A percentile compares a stretch with the other conserved stretches of the same genome.
phyloP scores from a whole-genome alignment of 495 filamentous ascomycete species.

The Hypoxylon intermedium region DNA sequence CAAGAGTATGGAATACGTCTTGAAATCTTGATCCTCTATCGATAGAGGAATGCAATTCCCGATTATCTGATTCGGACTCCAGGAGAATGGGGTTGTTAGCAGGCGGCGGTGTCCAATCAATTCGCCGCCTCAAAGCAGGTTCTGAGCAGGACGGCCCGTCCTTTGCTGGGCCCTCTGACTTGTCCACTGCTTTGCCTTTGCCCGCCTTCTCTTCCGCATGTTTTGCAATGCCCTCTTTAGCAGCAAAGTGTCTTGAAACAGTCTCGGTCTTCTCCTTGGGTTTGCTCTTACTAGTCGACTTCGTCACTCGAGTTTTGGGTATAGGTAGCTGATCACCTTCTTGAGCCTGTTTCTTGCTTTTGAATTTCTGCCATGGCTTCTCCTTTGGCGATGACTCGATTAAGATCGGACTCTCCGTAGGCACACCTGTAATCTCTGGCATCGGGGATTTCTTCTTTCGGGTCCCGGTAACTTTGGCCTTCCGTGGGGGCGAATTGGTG shows the following conservation, averaged over 20 bases:
- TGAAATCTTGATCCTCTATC: conserved; percentile 10
- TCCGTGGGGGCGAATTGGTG: conserved; percentile 30
- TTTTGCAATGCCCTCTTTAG: conserved; percentile 18
- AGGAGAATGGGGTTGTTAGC: conserved; percentile 33
- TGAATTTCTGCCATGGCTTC: conserved; percentile 47
- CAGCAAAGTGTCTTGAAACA: conserved; percentile 48
- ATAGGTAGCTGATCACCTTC: conserved; percentile 41
- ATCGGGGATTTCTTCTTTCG: conserved; percentile 17
- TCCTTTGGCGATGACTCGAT: conserved; percentile 38
- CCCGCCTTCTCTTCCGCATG: not conserved
- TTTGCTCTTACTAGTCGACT: conserved; percentile 40
- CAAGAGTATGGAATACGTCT: conserved; percentile 46
- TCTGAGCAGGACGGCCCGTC: conserved; percentile 44
- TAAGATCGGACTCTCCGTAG: conserved; percentile 15
- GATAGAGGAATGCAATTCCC: conserved; percentile 38
- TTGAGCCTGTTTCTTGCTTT: conserved; percentile 26
- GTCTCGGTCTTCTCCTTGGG: conserved; percentile 35
- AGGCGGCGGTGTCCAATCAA: conserved; percentile 66
- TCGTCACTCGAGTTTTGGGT: conserved; percentile 46
- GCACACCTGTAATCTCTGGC: not conserved
- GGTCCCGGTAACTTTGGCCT: conserved; percentile 28
- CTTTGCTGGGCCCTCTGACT: conserved; percentile 16
- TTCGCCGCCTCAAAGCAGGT: conserved; percentile 57
- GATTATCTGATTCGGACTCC: conserved; percentile 32
- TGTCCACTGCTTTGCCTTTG: not conserved